phyloP scores from a whole-genome alignment of 2,329 filamentous ascomycete species.

The Tolypocladium nubicola region DNA sequence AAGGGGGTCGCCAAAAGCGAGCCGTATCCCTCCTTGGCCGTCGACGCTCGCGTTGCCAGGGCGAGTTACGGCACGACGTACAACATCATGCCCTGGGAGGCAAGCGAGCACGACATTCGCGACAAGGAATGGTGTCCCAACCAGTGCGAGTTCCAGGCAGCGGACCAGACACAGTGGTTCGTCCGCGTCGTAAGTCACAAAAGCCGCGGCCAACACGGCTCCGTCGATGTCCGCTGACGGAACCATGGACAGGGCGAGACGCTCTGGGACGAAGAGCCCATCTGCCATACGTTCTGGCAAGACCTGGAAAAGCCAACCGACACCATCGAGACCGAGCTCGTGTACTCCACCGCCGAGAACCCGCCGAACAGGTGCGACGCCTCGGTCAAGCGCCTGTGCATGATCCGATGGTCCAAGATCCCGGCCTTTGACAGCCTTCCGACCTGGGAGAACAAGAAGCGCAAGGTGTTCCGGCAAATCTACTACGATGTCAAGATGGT shows the following conservation, averaged over 20 bases:
- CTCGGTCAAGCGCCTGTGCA: constrained; percentile 6
- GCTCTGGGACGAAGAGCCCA: not conserved
- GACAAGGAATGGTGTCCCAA: constrained; percentile 8
- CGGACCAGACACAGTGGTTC: constrained; percentile 18
- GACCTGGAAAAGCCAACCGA: constrained; percentile 2
- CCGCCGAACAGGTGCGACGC: constrained; percentile 3
- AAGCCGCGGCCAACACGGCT: too few species aligned
- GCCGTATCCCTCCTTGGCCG: not conserved
- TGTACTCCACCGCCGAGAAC: not conserved
- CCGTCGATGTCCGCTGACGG: not conserved
- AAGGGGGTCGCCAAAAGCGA: constrained; percentile 7
- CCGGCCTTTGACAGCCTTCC: constrained; percentile 3
- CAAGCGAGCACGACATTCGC: not conserved
- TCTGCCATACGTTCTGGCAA: constrained; percentile 5
- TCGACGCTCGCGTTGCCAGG: constrained; percentile 14
- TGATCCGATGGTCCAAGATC: constrained; percentile 6
- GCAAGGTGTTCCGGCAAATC: not conserved
- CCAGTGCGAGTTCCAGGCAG: not conserved
- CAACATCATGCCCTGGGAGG: not conserved
- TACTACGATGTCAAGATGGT: constrained; percentile 6
- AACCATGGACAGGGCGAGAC: constrained; percentile 1
- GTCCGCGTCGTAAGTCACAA: constrained; percentile 6
- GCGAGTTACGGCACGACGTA: constrained; percentile 14
- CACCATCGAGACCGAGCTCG: constrained; percentile 3
- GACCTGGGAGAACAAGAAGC: constrained; percentile 2